Base-by-base conservation (phyloP, 768 basidiomycete species). In the Chalciporus chontae region DNA sequence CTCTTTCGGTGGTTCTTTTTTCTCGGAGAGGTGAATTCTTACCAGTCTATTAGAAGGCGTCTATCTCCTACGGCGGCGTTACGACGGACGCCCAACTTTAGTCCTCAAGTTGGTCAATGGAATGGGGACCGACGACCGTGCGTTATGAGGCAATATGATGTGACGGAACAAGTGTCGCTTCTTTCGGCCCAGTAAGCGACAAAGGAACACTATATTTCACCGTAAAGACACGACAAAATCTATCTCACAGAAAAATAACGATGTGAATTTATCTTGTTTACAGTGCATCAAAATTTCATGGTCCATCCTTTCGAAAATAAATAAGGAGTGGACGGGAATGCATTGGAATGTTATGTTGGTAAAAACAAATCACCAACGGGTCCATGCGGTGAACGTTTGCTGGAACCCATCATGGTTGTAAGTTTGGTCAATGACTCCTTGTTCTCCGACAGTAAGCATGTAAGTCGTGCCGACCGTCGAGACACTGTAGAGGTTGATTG, bases 391-490 rank as follows among this genome's bases (percentile, higher is more conserved):
- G 32, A 72, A 56, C 4, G 73, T 71, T 42, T 72, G 66, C 54
- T 71, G 70, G 61, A 77, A 76, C 14, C 78, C 78, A 56, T 79
- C 72, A 24, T 40, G 52, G 52, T 77, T 74, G 44, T 67, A 48
- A 32, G 55, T 59, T 38, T 69, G 62, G 18, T 69, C 61, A 41
- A 78, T 71, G 39, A 76, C 55, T 9, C 60, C 67, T 26, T 61
- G 52, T 23, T 60, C 60, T 40, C 58, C 58, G 31, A 77, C 66
- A 52, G 68, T 70, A 38, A 80, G 66, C 62, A 72, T 70, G 54
- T 70, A 69, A 3, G 68, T 73, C 10, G 67, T 66, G 40, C 71
- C 77, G 9, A 78, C 69, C 1, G 79, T 80, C 14, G 79, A 73
- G n/a, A 80, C 51, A 39, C 73, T 72, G 62, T 71, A 77, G 23